Conservation (phyloP, 495 filamentous ascomycete species). For the Xanthoparmelia taractica region DNA sequence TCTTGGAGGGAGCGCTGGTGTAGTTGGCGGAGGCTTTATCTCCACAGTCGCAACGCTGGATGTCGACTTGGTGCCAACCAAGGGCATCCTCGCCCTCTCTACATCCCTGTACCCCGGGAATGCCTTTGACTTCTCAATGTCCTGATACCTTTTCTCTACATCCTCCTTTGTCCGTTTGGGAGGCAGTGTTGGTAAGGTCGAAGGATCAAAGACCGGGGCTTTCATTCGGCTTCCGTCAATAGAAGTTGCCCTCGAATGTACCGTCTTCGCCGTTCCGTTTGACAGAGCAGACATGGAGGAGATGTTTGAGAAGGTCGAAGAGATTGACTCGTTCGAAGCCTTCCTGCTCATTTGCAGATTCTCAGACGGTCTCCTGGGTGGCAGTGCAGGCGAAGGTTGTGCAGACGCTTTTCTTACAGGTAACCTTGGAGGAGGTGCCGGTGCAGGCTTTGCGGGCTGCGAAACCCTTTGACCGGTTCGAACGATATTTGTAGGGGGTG, state of each 20-base stretch:
- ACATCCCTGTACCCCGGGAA: slow-evolving; percentile 14
- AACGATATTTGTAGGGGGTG: slow-evolving; percentile 29
- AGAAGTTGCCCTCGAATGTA: slow-evolving; percentile 33
- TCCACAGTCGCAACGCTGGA: slow-evolving; percentile 16
- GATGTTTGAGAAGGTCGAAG: slow-evolving; percentile 30
- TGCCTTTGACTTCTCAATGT: slow-evolving; percentile 23
- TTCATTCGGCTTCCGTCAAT: slow-evolving; percentile 34
- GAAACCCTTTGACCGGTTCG: slow-evolving; percentile 25
- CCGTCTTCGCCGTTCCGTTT: slow-evolving; percentile 30
- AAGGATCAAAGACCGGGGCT: slow-evolving; percentile 40
- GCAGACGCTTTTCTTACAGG: slow-evolving; percentile 37
- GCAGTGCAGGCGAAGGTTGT: slow-evolving; percentile 39
- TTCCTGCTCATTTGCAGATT: slow-evolving; percentile 32
- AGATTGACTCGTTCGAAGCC: slow-evolving; percentile 28
- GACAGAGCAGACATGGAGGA: slow-evolving; percentile 31
- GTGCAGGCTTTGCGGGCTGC: slow-evolving; percentile 33
- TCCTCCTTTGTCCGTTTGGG: slow-evolving; percentile 29
- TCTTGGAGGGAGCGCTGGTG: slow-evolving; percentile 30
- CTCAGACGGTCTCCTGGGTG: slow-evolving; percentile 36
- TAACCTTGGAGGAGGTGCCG: slow-evolving; percentile 44
- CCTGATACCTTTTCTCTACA: slow-evolving; percentile 17
- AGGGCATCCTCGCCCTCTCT: slow-evolving; percentile 16
- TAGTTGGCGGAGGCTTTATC: slow-evolving; percentile 16
- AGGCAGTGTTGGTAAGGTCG: slow-evolving; percentile 40
- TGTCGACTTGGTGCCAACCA: slow-evolving; percentile 20